Evolutionary conservation across 352 stramenopile genomes (phyloP).

Genomic region (Elongisporangium anandrum): DNA sequence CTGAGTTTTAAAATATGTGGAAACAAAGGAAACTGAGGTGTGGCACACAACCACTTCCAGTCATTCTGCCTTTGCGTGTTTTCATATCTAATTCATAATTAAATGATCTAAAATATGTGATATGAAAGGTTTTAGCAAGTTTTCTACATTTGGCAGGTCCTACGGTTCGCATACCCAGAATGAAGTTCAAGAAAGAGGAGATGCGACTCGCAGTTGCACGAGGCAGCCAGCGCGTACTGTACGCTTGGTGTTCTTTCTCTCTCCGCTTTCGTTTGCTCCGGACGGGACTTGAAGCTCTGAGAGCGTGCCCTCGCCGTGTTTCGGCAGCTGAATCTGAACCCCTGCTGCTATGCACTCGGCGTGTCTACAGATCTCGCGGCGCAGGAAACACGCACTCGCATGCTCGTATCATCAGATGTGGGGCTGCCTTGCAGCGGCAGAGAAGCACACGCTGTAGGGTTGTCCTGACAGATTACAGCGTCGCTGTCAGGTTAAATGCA

Average conservation of each 20-base stretch:
- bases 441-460: not conserved
- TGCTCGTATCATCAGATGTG: not conserved
- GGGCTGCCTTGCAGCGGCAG: not conserved
- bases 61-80: not conserved
- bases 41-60: not conserved
- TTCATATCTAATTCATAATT: not conserved
- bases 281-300: not conserved
- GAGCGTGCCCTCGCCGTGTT: not conserved
- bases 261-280: not conserved
- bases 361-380: not conserved
- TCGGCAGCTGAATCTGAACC: not conserved
- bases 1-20: not conserved
- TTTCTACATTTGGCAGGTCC: not conserved
- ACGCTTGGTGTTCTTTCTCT: not conserved
- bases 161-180: not conserved
- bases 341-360: not conserved
- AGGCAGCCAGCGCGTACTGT: not conserved
- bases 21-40: not conserved
- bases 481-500: not conserved
- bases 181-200: not conserved
- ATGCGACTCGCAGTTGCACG: not conserved
- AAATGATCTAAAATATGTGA: not conserved
- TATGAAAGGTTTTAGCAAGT: not conserved
- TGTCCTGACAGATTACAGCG: not conserved
- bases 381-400: not conserved